Conservation (phyloP, 306 rosid genomes). For the Glycine soja region DNA sequence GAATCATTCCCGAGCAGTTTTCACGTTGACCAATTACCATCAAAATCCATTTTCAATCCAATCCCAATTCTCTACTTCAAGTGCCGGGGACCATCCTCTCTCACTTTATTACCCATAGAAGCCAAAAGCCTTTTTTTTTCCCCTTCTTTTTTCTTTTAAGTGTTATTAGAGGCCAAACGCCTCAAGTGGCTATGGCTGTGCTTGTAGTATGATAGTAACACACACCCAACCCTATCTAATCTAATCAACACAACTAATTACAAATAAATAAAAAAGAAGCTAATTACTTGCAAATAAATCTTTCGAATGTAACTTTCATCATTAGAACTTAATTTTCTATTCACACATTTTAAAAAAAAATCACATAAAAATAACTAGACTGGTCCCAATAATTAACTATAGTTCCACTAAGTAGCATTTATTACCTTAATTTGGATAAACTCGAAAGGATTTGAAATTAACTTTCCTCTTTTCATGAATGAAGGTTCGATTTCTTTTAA, state of each 20-base stretch:
- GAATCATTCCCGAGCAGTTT: neutral
- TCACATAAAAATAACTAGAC: neutral
- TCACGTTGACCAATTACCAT: conserved; percentile 32
- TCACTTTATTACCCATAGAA: neutral
- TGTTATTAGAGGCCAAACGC: neutral
- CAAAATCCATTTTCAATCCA: conserved; percentile 13
- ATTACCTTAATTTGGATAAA: neutral
- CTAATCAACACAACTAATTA: neutral
- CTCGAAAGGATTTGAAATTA: neutral
- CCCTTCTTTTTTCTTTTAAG: neutral
- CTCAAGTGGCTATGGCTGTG: neutral
- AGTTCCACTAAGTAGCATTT: neutral
- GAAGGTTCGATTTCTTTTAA: too few species aligned
- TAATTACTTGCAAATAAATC: neutral
- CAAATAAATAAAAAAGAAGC: neutral
- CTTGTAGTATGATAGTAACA: conserved; percentile 23
- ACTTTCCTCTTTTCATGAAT: neutral
- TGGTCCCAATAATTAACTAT: neutral
- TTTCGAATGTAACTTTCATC: neutral
- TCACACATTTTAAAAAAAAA: neutral
- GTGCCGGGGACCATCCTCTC: conserved; percentile 30
- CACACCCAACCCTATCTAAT: neutral
- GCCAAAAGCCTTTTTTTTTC: neutral
- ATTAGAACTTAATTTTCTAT: neutral
- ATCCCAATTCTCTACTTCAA: neutral